These are phyloP conservation scores for Coniferiporia sulphurascens DNA, from an alignment of 1,284 basidiomycete genomes.

Conservation along the genomic window DNA sequence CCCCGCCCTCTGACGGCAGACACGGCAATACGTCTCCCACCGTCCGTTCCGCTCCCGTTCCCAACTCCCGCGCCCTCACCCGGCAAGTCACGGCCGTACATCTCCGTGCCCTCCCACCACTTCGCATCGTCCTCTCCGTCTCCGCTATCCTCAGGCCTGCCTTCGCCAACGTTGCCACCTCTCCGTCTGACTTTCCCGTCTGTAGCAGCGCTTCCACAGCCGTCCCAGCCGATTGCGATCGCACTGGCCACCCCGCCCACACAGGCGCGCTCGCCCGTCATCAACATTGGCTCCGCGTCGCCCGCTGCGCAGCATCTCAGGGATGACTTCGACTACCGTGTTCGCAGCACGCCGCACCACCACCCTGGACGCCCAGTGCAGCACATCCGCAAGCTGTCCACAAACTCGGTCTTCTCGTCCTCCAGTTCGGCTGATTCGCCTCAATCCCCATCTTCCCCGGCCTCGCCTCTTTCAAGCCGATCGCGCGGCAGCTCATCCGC, in stretches of 20 bases:
- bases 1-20: conserved; percentile 9
- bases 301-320: conserved; percentile 6
- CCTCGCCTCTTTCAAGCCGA: background rate
- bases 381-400: background rate
- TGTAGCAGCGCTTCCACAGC: background rate
- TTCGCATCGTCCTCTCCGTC: conserved; percentile 11
- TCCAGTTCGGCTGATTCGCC: background rate
- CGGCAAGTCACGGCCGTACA: background rate
- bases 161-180: conserved; percentile 14
- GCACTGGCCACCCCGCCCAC: background rate
- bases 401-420: too few species aligned
- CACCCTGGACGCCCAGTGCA: background rate
- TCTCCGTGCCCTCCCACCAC: conserved; percentile 8
- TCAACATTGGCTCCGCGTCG: conserved; percentile 13
- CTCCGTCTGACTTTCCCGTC: background rate
- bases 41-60: conserved; percentile 6
- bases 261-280: conserved; percentile 12
- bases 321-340: conserved; percentile 12
- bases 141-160: conserved; percentile 13
- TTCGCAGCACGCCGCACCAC: background rate
- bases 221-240: background rate
- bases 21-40: background rate
- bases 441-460: conserved; percentile 17
- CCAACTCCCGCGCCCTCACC: conserved; percentile 12
- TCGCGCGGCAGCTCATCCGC: conserved; percentile 32